Conservation (phyloP, 2,329 filamentous ascomycete genomes). For the Penicillium paneum region DNA sequence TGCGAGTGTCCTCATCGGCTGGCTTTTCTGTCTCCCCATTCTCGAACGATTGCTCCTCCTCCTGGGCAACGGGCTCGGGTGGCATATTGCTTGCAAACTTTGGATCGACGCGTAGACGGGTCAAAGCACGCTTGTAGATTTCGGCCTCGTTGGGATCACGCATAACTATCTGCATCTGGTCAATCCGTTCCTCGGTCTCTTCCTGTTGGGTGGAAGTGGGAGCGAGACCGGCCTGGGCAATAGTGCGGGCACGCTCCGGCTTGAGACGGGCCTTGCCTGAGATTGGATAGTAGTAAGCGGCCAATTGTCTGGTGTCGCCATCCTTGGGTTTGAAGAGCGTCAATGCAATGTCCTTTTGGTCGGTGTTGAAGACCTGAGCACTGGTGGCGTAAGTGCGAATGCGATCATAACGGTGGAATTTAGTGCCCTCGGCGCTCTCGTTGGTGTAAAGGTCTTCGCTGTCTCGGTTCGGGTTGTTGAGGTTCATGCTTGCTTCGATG, state of each 20-base stretch:
- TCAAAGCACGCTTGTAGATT: conserved; percentile 45
- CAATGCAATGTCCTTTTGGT: conserved; percentile 56
- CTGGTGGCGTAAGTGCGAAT: conserved; percentile 60
- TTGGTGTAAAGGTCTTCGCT: conserved; percentile 51
- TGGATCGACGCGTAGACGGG: conserved; percentile 47
- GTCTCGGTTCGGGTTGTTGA: conserved; percentile 53
- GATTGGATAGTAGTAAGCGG: conserved; percentile 62
- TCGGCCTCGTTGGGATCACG: conserved; percentile 52
- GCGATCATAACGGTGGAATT: conserved; percentile 55
- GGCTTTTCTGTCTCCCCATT: conserved; percentile 12
- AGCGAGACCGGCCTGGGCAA: conserved; percentile 41
- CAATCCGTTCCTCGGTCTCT: conserved; percentile 48
- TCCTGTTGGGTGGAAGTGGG: conserved; percentile 34
- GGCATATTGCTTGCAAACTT: conserved; percentile 40
- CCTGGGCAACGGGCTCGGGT: conserved; percentile 20
- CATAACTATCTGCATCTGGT: conserved; percentile 52
- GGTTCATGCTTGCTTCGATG: conserved; percentile 56
- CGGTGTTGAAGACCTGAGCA: conserved; percentile 50
- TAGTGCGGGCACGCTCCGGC: conserved; percentile 46
- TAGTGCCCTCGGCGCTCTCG: conserved; percentile 42
- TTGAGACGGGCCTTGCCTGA: conserved; percentile 56
- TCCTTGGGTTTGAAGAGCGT: conserved; percentile 54
- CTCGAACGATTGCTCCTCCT: conserved; percentile 12
- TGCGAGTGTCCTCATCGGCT: conserved; percentile 23
- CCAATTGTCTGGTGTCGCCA: conserved; percentile 44